Evolutionary conservation across 306 rosid genomes (phyloP), one percentile per base, ranked within the genome.

Genomic region (Quercus glauca): DNA sequence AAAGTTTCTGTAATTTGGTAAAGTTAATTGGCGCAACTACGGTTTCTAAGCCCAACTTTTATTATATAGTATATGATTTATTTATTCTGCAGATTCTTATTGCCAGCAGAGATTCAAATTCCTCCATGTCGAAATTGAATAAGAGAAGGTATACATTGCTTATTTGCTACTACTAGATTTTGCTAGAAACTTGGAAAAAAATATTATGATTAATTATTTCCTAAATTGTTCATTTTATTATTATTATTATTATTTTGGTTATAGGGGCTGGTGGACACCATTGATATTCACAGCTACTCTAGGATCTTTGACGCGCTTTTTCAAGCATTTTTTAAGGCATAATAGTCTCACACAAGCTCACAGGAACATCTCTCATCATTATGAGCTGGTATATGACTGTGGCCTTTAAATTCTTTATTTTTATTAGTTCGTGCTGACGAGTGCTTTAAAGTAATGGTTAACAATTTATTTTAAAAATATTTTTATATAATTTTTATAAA

Each of bases 241-340:
- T 78, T 31, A 33, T 35, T 35, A 35, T 35, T 35, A 72, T 78
- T 79, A 65, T 33, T 37, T 7, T 85, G 64, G 63, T 63, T 77
- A 26, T 63, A 90, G 96, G 77, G 98, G 98, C 73, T 92, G 98
- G 98, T 94, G 98, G 97, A 92, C 96, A n/a, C 98, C 98, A 28
- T 51, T 86, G 84, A 79, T 94, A 26, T 82, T 89, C 59, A 94
- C 98, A 43, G 89, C 98, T 57, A 76, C 90, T 81, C 59, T 92
- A 76, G 84, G 93, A 58, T 94, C 94, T 73, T 93, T 96, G 55
- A 94, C 87, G 78, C 90, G 86, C 70, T 92, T 90, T 76, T 85
- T 85, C 65, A 92, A 88, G 35, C 98, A 92, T 82, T 81, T 86
- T 76, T 88, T 90, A 2, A 92, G 98, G 79, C 80, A 90, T 85